Evolutionary conservation across 345 rosid genomes (phyloP), one percentile per base, ranked within the genome.

Genomic region (Eucalyptus cloeziana): DNA sequence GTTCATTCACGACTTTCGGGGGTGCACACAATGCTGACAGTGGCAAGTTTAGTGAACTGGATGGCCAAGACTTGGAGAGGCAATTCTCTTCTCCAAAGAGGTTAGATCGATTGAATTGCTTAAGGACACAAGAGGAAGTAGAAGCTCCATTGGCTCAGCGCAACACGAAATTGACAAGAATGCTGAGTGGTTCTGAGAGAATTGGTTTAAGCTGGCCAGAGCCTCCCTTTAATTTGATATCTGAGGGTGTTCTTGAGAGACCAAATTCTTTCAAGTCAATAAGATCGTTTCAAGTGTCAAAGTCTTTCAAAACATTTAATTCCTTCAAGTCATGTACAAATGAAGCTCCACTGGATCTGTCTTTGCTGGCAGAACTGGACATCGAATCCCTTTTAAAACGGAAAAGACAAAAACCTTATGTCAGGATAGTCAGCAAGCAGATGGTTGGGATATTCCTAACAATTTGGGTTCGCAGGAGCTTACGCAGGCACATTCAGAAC

Each of bases 401-500:
- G 88, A 96, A 94, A 93, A 93, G 95, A 90, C 92, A 94, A 91
- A 91, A 97, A 44, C 93, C 95, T 30, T 96, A 93, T 92, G 96
- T 95, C 89, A 87, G 98, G 91, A 95, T 97, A 49, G 95, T 95
- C 47, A 97, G 99, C 87, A 97, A 97, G 93, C 98, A 97, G 92
- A 96, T 97, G 99, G 99, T 97, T 67, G 99, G 99, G 87, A 89
- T 96, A 90, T 97, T 96, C 92, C 93, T 96, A 86, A 96, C 98
- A 62, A 90, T 97, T 45, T 97, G 99, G 99, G 99, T 96, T 58
- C 95, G 98, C 25, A 95, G 94, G 91, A 93, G 96, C 93, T 93
- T 97, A 91, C 97, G 99, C 56, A 94, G 93, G 92, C 94, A 95
- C 92, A 96, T 96, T 90, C 98, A 94, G 89, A 96, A 96, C 89